A percentile compares a stretch with the other conserved stretches of the same genome.
These are phyloP conservation scores for Xylaria telfairii DNA, from an alignment of 495 filamentous ascomycete genomes.

Conservation along the genomic window DNA sequence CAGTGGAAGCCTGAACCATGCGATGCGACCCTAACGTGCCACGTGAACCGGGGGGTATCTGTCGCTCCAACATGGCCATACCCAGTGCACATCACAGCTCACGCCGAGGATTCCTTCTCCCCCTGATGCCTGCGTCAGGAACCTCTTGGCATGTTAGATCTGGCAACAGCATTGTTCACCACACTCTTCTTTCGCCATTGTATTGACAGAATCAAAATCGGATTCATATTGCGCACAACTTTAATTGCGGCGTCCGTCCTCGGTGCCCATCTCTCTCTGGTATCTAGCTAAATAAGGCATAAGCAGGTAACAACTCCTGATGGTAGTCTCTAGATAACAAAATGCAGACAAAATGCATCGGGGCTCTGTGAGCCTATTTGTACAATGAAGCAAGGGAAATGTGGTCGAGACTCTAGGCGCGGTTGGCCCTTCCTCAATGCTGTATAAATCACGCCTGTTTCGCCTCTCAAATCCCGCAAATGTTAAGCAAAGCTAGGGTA, in stretches of 20 bases:
- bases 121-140: neutral
- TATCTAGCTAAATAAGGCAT: constrained; percentile 18
- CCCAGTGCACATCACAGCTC: neutral
- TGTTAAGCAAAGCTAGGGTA: constrained; percentile 13
- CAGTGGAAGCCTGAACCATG: constrained; percentile 8
- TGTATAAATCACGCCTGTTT: constrained; percentile 5
- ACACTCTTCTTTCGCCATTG: neutral
- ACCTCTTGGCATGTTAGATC: neutral
- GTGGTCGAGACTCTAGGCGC: neutral
- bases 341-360: constrained; percentile 19
- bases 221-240: neutral
- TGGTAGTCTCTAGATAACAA: constrained; percentile 23
- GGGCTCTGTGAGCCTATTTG: constrained; percentile 11
- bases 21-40: constrained; percentile 2
- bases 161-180: neutral
- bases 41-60: constrained; percentile 6
- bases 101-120: neutral
- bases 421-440: neutral
- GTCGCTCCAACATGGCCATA: neutral
- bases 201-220: neutral
- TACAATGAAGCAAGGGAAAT: constrained; percentile 23
- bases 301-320: constrained; percentile 7
- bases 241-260: neutral
- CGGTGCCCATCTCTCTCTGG: constrained; percentile 2
- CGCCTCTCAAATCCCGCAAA: constrained; percentile 18